These are phyloP conservation scores for Zanthoxylum bungeanum DNA, from an alignment of 345 rosid genomes.

Conservation along the genomic window DNA sequence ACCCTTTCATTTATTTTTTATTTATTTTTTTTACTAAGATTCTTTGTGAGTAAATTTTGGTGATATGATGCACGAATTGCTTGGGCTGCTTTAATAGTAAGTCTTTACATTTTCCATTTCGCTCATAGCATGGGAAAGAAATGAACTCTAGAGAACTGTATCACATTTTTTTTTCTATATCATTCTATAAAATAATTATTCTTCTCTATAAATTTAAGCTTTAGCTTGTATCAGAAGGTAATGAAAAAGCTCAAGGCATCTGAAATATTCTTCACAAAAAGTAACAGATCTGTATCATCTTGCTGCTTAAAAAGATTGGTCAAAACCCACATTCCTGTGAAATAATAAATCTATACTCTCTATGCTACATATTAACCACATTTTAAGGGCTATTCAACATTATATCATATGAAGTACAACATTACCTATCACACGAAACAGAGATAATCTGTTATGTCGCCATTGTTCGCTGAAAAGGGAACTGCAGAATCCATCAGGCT, in stretches of 20 bases:
- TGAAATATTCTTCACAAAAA: background rate
- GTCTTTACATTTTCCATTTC: too few relatives aligned
- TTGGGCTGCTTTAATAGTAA: too few relatives aligned
- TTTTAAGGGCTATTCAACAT: background rate
- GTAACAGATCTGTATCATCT: background rate
- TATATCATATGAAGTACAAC: slow-evolving; percentile 4
- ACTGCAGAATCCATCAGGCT: background rate
- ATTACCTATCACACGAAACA: background rate
- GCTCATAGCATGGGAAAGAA: too few relatives aligned
- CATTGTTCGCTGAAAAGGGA: background rate
- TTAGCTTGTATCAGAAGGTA: background rate
- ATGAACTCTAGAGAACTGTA: too few relatives aligned
- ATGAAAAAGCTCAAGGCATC: background rate
- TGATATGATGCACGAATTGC: too few relatives aligned
- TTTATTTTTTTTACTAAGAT: too few relatives aligned
- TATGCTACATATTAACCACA: slow-evolving; percentile 3
- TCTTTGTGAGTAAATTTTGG: too few relatives aligned
- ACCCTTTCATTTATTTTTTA: too few relatives aligned
- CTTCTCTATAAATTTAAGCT: background rate
- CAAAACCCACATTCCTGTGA: background rate
- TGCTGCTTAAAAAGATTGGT: background rate
- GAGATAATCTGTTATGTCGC: background rate
- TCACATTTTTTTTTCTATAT: too few relatives aligned
- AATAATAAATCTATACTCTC: slow-evolving; percentile 4
- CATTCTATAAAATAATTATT: too few relatives aligned